Evolutionary conservation across 805 yeast genomes (phyloP).

Genomic region (Candida manassasensis): DNA sequence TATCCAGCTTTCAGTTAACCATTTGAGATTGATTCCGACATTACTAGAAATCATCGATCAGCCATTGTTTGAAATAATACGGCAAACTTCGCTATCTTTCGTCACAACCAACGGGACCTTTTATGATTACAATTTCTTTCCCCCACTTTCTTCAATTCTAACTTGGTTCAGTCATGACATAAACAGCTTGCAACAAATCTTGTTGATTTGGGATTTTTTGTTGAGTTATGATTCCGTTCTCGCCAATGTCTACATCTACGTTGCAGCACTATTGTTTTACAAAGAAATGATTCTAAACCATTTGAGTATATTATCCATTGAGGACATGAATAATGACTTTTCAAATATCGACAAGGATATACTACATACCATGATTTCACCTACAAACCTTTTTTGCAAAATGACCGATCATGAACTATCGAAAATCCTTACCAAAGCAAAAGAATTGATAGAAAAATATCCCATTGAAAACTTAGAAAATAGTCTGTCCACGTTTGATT

Average conservation of each 20-base stretch:
- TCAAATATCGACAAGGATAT: constrained; percentile 25
- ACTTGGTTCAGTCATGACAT: constrained; percentile 76
- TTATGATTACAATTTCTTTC: constrained; percentile 42
- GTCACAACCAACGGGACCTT: constrained; percentile 19
- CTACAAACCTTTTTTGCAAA: constrained; percentile 22
- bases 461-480: constrained; percentile 20
- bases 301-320: constrained; percentile 10
- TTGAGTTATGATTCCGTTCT: constrained; percentile 53
- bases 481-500: constrained; percentile 18
- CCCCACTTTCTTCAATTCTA: constrained; percentile 70
- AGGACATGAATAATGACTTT: constrained; percentile 7
- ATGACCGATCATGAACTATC: constrained; percentile 24
- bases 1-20: constrained; percentile 61
- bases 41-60: constrained; percentile 49
- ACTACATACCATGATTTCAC: constrained; percentile 33
- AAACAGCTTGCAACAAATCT: constrained; percentile 44
- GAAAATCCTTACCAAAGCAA: constrained; percentile 22
- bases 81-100: constrained; percentile 32
- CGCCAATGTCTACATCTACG: constrained; percentile 57
- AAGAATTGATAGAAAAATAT: constrained; percentile 19
- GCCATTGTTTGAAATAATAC: constrained; percentile 34
- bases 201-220: constrained; percentile 65
- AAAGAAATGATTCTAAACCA: constrained; percentile 39
- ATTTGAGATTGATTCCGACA: constrained; percentile 62
- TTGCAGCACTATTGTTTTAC: constrained; percentile 44